phyloP scores from a whole-genome alignment of 2,329 filamentous ascomycete genomes.

The Stylonectria norvegica region DNA sequence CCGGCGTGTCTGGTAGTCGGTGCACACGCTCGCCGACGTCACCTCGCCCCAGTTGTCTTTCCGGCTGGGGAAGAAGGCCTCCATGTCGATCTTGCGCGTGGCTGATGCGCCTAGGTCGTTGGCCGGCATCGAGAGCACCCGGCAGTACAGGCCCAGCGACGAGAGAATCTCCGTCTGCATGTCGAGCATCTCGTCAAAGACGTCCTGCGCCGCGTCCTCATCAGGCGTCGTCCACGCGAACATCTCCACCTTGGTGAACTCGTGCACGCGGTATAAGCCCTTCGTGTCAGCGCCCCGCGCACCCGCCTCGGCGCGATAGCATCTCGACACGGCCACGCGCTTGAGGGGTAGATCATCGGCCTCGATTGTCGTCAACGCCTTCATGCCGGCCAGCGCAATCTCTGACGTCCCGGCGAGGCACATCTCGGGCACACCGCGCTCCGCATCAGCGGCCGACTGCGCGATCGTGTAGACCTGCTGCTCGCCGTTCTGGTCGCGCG shows the following conservation, averaged over 20 bases:
- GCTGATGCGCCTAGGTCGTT: conserved; percentile 87
- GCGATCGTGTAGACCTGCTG: conserved; percentile 85
- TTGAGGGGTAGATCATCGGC: conserved; percentile 68
- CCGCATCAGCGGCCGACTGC: conserved; percentile 60
- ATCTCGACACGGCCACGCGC: conserved; percentile 80
- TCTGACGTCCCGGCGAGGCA: conserved; percentile 87
- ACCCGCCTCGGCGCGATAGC: conserved; percentile 93
- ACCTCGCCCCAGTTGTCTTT: conserved; percentile 79
- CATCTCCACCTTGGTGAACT: conserved; percentile 98
- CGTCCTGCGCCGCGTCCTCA: conserved; percentile 42
- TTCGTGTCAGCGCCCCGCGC: conserved; percentile 87
- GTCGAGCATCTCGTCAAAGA: conserved; percentile 82
- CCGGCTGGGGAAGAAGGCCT: conserved; percentile 87
- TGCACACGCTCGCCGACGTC: conserved; percentile 85
- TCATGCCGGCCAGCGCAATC: conserved; percentile 90
- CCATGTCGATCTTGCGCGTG: conserved; percentile 84
- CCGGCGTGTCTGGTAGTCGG: conserved; percentile 87
- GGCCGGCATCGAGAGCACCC: conserved; percentile 88
- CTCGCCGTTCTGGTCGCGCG: conserved; percentile 84
- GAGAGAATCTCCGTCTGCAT: conserved; percentile 82
- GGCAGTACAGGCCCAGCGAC: conserved; percentile 75
- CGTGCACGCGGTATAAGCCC: conserved; percentile 92
- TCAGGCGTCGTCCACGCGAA: conserved; percentile 82
- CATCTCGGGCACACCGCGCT: conserved; percentile 62
- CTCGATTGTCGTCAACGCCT: conserved; percentile 68